Conservation (phyloP, 2,329 filamentous ascomycete species). For the Fusarium austroafricanum region DNA sequence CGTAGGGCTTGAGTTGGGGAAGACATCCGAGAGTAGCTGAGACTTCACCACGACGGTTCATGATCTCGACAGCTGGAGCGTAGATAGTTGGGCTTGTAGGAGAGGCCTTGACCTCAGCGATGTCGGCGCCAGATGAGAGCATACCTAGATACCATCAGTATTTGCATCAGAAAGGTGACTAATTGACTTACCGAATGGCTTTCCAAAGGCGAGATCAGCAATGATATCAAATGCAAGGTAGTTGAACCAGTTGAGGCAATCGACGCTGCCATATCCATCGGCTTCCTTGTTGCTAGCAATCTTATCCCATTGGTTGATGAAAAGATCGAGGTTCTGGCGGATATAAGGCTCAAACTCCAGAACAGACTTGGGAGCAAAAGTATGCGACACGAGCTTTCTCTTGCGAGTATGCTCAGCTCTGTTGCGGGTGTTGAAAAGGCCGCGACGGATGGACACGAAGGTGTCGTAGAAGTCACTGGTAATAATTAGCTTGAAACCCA, state of each 20-base stretch:
- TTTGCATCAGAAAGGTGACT: rapidly evolving
- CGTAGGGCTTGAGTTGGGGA: slow-evolving; percentile 81
- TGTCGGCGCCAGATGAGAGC: slow-evolving; percentile 79
- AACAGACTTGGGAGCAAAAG: slow-evolving; percentile 86
- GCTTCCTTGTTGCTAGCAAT: slow-evolving; percentile 67
- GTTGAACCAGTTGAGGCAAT: slow-evolving; percentile 80
- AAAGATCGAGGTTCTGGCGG: slow-evolving; percentile 79
- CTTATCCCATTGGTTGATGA: slow-evolving; percentile 78
- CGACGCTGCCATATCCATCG: slow-evolving; percentile 69
- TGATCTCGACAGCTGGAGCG: slow-evolving; percentile 86
- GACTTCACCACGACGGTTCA: slow-evolving; percentile 90
- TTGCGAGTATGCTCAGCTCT: slow-evolving; percentile 86
- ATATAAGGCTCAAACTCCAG: slow-evolving; percentile 92
- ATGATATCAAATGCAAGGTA: slow-evolving; percentile 67
- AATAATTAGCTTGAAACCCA: not conserved
- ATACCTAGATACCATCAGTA: slow-evolving; percentile 59
- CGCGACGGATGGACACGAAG: slow-evolving; percentile 87
- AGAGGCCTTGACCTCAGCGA: slow-evolving; percentile 76
- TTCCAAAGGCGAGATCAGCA: slow-evolving; percentile 62
- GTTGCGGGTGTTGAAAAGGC: slow-evolving; percentile 90
- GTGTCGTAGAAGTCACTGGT: slow-evolving; percentile 86
- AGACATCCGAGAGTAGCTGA: slow-evolving; percentile 81
- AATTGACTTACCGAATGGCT: slow-evolving; percentile 55
- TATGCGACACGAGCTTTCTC: slow-evolving; percentile 88
- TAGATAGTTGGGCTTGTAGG: slow-evolving; percentile 73